Base-by-base conservation (phyloP, 208 protist genomes). In the Angomonas desouzai region DNA sequence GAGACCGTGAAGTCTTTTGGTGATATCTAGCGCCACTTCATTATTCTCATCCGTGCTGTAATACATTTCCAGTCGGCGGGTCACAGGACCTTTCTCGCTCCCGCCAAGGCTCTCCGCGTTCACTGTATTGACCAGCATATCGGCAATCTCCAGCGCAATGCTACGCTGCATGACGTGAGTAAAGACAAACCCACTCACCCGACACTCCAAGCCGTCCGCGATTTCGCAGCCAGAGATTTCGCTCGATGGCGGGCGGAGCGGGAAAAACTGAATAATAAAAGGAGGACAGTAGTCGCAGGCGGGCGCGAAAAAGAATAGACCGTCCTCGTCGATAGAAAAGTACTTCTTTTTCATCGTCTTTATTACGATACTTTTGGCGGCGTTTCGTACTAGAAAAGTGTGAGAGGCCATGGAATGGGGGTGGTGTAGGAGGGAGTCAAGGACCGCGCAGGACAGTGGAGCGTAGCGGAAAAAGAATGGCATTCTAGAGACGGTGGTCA, bases 191-290 rank as follows among this genome's bases (percentile, higher is more conserved):
- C 83, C 89, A 66, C 77, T 85, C 28, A 91, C 77, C 16, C 88
- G 84, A 47, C 82, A 89, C 70, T 94, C 85, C 60, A 90, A 85
- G 38, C 69, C 79, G 22, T 70, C 72, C 1, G 84, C 84, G 2
- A 91, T 51, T 27, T 67, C 64, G 18, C 67, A 75, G 57, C 67
- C 70, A 1, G 34, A 25, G 22, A n/a, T 48, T 9, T 30, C 55
- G 49, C 28, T 33, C 13, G 47, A 48, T 0, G 49, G 49, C 48
- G 83, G 68, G 27, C 81, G 57, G 20, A 85, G 56, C 4, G 76
- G 72, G 48, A 94, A 89, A 43, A 87, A 81, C 68, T 91, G 88
- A 60, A 91, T 65, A 22, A 91, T 30, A 23, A 82, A 80, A 11
- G 64, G 28, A 22, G 53, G 34, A 38, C 38, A 34, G 45, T 32